Base-by-base conservation (phyloP, 805 yeast genomes). In the Spencermartinsiella europaea region DNA sequence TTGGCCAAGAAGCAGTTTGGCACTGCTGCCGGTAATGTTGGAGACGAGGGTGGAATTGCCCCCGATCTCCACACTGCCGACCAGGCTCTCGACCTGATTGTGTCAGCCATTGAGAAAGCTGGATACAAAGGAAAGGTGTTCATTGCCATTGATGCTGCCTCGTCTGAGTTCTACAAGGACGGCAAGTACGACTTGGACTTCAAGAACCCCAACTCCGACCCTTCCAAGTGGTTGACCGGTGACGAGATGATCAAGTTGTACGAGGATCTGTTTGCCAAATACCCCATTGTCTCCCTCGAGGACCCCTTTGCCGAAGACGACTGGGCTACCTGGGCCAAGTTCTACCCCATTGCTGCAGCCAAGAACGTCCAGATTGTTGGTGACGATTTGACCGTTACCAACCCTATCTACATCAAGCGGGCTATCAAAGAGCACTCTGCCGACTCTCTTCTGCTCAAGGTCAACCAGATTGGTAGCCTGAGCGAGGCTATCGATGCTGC, bases 1-100 rank as follows among this genome's bases (percentile, higher is more conserved):
- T 76, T 85, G 65, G 84, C 98, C 72, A 86, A 87, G 82, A 83
- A 87, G 83, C 79, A 76, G 72, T 93, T 91, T 84, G 99, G 99
- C 70, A 84, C 87, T 68, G 83, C 95, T 55, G 99, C 99, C 66
- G 98, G 96, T 76, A 91, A 91, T 78, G 99, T 91, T 70, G 99
- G 99, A 82, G 99, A 91, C 75, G 99, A 91, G 81, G 99, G 99
- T 85, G 99, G 99, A 83, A 96, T 91, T 78, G 99, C 99, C 65
- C 99, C 99, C 74, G 87, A 89, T 74, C 83, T 93, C 61, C 79
- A 84, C 60, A 80, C 96, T 63, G 91, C 99, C 69, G 86, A 81
- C 73, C 98, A 91, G 81, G 99, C 98, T 63, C 78, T 91, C 60
- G 97, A 93, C 77, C 83, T 91, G 72, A 88, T 91, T 71, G 78